These are phyloP conservation scores for Lepraria neglecta DNA, from an alignment of 495 filamentous ascomycete genomes.

Conservation along the genomic window DNA sequence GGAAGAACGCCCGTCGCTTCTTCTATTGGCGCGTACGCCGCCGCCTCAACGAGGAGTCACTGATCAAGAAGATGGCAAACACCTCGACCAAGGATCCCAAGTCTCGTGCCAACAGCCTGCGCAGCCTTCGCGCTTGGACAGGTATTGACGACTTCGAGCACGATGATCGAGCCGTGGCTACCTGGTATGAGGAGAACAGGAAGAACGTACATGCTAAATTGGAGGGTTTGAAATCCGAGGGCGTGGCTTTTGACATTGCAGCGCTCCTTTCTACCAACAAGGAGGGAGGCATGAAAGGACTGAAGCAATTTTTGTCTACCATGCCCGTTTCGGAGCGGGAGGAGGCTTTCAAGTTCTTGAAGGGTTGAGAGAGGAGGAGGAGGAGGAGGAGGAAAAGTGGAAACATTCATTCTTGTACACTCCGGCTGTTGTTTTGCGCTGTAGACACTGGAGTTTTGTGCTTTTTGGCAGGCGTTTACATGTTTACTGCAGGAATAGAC, in stretches of 20 bases:
- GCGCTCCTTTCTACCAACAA: conserved; percentile 65
- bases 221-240: conserved; percentile 69
- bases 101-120: conserved; percentile 55
- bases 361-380: conserved; percentile 13
- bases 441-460: not conserved
- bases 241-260: conserved; percentile 71
- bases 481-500: too few species aligned
- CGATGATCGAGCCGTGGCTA: conserved; percentile 76
- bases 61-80: conserved; percentile 73
- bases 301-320: conserved; percentile 76
- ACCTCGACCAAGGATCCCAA: conserved; percentile 32
- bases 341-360: conserved; percentile 69
- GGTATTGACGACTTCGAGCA: conserved; percentile 63
- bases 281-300: conserved; percentile 76
- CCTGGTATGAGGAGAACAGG: conserved; percentile 96
- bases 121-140: conserved; percentile 70
- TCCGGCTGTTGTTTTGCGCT: not conserved
- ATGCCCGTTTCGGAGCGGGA: conserved; percentile 85
- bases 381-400: not conserved
- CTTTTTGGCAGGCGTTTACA: not conserved
- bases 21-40: conserved; percentile 99
- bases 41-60: conserved; percentile 91
- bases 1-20: conserved; percentile 90
- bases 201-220: conserved; percentile 72
- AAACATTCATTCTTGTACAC: conserved; percentile 5